Conservation (phyloP, 140 eudicot species). For the Flaveria floridana region DNA sequence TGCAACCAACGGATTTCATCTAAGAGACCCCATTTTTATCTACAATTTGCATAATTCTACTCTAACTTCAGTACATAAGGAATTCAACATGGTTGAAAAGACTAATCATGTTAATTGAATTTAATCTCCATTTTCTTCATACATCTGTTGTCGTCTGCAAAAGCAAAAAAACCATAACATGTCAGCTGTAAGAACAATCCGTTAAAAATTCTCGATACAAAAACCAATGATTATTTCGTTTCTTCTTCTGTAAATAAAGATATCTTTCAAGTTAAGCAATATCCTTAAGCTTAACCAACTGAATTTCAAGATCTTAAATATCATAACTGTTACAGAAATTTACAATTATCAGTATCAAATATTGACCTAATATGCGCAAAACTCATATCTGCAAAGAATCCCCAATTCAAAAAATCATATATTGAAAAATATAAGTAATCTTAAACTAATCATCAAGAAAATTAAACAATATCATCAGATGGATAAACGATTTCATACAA, state of each 20-base stretch:
- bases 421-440: not conserved
- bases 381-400: constrained; percentile 7
- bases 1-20: constrained; percentile 76
- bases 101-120: constrained; percentile 11
- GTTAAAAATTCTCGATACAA: not conserved
- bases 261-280: not conserved
- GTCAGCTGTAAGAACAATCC: constrained; percentile 30
- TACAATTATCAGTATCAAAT: not conserved
- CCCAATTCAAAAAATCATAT: not conserved
- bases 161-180: constrained; percentile 21
- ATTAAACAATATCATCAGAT: not conserved
- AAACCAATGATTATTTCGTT: not conserved
- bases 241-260: not conserved
- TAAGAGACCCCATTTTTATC: constrained; percentile 39
- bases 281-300: not conserved
- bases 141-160: constrained; percentile 28
- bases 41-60: constrained; percentile 31
- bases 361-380: not conserved
- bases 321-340: not conserved
- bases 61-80: constrained; percentile 20
- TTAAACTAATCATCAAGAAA: constrained; percentile 14
- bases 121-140: constrained; percentile 29
- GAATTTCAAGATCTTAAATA: constrained; percentile 1
- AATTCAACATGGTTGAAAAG: constrained; percentile 25
- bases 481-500: not conserved